Conservation (phyloP, 2,329 filamentous ascomycete genomes). For the Paramyrothecium sp. region DNA sequence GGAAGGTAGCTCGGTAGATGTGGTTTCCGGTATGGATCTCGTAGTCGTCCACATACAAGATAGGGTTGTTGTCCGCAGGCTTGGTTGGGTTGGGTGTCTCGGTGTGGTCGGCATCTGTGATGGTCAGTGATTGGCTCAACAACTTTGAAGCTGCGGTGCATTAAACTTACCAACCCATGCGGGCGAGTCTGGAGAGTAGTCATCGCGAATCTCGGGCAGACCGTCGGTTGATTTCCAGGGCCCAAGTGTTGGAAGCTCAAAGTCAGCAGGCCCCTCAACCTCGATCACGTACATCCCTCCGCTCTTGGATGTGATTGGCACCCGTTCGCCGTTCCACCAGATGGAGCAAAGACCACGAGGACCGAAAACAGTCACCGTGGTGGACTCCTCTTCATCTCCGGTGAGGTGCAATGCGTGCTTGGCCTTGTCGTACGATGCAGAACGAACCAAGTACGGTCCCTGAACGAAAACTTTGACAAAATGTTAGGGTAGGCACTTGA, state of each 20-base stretch:
- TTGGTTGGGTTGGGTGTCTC: slow-evolving; percentile 45
- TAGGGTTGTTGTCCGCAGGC: slow-evolving; percentile 49
- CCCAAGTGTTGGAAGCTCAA: slow-evolving; percentile 36
- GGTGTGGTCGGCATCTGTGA: slow-evolving; percentile 43
- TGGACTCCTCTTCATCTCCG: slow-evolving; percentile 42
- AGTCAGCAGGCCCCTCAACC: slow-evolving; percentile 22
- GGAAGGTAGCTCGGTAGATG: slow-evolving; percentile 53
- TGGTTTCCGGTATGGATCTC: slow-evolving; percentile 52
- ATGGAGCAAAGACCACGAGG: slow-evolving; percentile 41
- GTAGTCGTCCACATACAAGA: slow-evolving; percentile 58
- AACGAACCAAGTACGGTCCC: slow-evolving; percentile 51
- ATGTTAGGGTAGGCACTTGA: neutral
- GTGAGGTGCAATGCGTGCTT: slow-evolving; percentile 36
- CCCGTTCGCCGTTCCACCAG: slow-evolving; percentile 49
- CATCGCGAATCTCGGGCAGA: slow-evolving; percentile 42
- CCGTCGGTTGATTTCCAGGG: slow-evolving; percentile 47
- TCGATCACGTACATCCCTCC: slow-evolving; percentile 24
- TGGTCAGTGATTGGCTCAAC: too few species aligned
- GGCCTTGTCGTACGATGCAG: slow-evolving; percentile 31
- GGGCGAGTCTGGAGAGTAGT: slow-evolving; percentile 40
- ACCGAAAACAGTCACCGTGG: slow-evolving; percentile 45
- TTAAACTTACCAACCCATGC: slow-evolving; percentile 38
- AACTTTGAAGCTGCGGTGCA: too few species aligned
- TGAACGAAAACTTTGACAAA: slow-evolving; percentile 48
- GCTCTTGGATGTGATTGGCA: slow-evolving; percentile 20